Conservation (phyloP, 305 asterid genomes). For the Fraxinus velutina region DNA sequence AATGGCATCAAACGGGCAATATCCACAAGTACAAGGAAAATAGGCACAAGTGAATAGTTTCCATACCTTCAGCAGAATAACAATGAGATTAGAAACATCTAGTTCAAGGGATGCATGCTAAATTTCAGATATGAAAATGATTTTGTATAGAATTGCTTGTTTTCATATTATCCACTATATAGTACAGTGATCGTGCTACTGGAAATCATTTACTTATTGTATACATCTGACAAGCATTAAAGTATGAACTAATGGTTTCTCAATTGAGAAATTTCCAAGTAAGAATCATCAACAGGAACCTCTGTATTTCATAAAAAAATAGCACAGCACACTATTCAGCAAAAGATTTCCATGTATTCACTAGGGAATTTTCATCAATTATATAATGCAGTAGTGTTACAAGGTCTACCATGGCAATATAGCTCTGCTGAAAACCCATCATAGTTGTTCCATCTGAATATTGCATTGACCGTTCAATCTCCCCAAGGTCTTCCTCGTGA, state of each 20-base stretch:
- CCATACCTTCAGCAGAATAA: not conserved
- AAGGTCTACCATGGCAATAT: conserved; percentile 55
- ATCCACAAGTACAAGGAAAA: not conserved
- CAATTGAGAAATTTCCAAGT: not conserved
- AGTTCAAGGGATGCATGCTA: not conserved
- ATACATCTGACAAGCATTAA: not conserved
- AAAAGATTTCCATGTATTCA: not conserved
- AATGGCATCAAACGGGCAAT: not conserved
- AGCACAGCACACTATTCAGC: conserved; percentile 1
- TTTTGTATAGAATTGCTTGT: not conserved
- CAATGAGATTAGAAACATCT: not conserved
- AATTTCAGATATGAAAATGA: not conserved
- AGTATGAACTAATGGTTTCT: not conserved
- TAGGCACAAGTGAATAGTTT: not conserved
- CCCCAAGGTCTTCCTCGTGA: conserved; percentile 53
- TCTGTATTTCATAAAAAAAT: conserved; percentile 13
- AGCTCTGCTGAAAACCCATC: conserved; percentile 64
- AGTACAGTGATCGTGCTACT: not conserved
- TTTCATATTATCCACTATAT: not conserved
- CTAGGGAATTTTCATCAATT: conserved; percentile 3
- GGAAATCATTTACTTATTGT: not conserved
- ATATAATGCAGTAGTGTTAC: conserved; percentile 12
- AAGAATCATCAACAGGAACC: not conserved
- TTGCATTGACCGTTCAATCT: conserved; percentile 47
- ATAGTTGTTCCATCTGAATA: conserved; percentile 40